Evolutionary conservation across 768 basidiomycete genomes (phyloP).

Genomic region (Pilatotrama ljubarskyi): DNA sequence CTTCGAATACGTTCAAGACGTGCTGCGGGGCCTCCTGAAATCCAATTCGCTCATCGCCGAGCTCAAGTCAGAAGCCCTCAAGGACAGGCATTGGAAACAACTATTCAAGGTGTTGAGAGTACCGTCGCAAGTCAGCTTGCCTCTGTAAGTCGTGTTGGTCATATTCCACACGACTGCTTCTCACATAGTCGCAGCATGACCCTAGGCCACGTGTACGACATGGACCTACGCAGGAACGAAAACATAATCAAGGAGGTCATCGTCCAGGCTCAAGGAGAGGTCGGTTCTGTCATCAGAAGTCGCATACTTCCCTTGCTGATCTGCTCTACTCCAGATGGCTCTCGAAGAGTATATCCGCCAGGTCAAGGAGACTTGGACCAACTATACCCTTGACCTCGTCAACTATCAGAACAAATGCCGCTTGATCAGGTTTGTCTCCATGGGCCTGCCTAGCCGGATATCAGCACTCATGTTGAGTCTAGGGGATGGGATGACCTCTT

Average conservation of each 20-base stretch:
- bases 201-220: constrained; percentile 92
- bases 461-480: constrained; percentile 4
- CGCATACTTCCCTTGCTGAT: constrained; percentile 10
- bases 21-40: constrained; percentile 82
- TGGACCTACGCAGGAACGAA: constrained; percentile 96
- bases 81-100: constrained; percentile 98
- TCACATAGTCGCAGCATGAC: constrained; percentile 65
- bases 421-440: constrained; percentile 67
- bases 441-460: not conserved
- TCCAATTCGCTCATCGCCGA: constrained; percentile 89
- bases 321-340: constrained; percentile 67
- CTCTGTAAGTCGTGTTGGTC: constrained; percentile 49
- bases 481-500: constrained; percentile 98
- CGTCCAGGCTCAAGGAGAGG: constrained; percentile 96
- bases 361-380: constrained; percentile 97
- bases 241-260: constrained; percentile 90
- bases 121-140: constrained; percentile 72
- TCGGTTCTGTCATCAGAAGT: constrained; percentile 30
- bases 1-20: constrained; percentile 96
- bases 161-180: constrained; percentile 11
- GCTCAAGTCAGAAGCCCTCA: constrained; percentile 94
- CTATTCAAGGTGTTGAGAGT: constrained; percentile 86
- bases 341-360: constrained; percentile 94
- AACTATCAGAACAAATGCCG: constrained; percentile 99
- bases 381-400: constrained; percentile 91